Percentiles rank a stretch among this genome's conserved stretches.
These are phyloP conservation scores for Madurella fahalii DNA, from an alignment of 2,329 filamentous ascomycete species.

Conservation along the genomic window DNA sequence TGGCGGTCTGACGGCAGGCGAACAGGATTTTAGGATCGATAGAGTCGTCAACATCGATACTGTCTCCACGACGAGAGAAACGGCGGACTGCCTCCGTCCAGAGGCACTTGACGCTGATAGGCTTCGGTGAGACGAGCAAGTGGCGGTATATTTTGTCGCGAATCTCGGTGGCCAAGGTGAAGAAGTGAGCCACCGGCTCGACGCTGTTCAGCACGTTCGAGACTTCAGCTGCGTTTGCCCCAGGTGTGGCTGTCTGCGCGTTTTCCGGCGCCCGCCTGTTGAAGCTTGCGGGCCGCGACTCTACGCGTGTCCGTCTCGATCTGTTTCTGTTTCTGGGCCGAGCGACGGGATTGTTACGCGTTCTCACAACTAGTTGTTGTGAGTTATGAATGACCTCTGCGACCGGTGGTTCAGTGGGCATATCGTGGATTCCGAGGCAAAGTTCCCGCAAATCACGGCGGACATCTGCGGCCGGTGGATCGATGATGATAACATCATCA, in stretches of 20 bases:
- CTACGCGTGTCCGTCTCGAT: not conserved
- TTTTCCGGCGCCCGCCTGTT: not conserved
- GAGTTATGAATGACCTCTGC: too few relatives aligned
- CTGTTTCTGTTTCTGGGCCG: too few relatives aligned
- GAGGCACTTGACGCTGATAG: constrained; percentile 31
- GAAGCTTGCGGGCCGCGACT: not conserved
- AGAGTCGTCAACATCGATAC: constrained; percentile 8
- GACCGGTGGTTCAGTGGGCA: too few relatives aligned
- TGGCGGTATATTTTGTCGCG: constrained; percentile 33
- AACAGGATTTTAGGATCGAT: constrained; percentile 38
- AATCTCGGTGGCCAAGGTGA: constrained; percentile 30
- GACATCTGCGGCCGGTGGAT: constrained; percentile 5
- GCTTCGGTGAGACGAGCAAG: constrained; percentile 28
- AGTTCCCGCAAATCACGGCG: not conserved
- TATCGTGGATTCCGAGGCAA: not conserved
- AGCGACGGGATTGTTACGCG: too few relatives aligned
- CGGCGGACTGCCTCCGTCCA: constrained; percentile 29
- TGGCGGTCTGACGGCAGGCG: constrained; percentile 32
- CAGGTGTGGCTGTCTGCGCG: not conserved
- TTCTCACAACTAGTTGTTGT: too few relatives aligned
- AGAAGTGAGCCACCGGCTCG: constrained; percentile 1
- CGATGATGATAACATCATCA: constrained; percentile 12
- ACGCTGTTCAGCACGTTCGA: not conserved
- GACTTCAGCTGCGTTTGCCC: not conserved
- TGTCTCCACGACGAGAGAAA: constrained; percentile 2